Conservation (phyloP, 257 asterid species). For the Solanum neorickii region DNA sequence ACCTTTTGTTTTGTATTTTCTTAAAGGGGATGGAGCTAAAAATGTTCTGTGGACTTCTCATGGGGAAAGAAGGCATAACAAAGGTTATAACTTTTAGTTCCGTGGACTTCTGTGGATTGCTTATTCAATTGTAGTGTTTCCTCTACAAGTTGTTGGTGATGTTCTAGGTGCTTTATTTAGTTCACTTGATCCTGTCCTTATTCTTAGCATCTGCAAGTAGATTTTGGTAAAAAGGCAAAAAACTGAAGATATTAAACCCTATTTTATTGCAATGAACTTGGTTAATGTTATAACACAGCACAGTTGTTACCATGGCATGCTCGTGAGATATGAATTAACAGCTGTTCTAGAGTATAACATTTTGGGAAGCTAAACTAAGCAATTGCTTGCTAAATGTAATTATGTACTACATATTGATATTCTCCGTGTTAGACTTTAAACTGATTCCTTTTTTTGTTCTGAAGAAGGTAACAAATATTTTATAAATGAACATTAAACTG, state of each 20-base stretch:
- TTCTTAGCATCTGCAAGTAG: background rate
- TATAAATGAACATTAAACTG: background rate
- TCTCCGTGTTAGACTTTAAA: background rate
- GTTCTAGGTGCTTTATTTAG: background rate
- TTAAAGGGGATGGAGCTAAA: background rate
- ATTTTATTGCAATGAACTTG: background rate
- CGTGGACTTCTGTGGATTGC: background rate
- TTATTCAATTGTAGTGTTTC: background rate
- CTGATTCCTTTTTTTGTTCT: background rate
- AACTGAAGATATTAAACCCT: background rate
- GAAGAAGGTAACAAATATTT: background rate
- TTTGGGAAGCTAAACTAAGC: background rate
- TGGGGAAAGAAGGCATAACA: background rate
- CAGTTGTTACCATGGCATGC: background rate
- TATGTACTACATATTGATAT: background rate
- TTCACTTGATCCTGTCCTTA: background rate
- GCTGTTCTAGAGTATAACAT: background rate
- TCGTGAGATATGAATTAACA: background rate
- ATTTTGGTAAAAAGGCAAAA: background rate
- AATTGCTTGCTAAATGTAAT: background rate
- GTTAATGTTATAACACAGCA: background rate
- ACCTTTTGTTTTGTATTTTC: background rate
- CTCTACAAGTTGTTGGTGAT: background rate
- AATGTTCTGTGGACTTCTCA: background rate
- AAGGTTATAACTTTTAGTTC: background rate